Percentiles rank a stretch among this genome's conserved stretches.
Conservation (phyloP, 768 basidiomycete species). For the Zangia roseola region DNA sequence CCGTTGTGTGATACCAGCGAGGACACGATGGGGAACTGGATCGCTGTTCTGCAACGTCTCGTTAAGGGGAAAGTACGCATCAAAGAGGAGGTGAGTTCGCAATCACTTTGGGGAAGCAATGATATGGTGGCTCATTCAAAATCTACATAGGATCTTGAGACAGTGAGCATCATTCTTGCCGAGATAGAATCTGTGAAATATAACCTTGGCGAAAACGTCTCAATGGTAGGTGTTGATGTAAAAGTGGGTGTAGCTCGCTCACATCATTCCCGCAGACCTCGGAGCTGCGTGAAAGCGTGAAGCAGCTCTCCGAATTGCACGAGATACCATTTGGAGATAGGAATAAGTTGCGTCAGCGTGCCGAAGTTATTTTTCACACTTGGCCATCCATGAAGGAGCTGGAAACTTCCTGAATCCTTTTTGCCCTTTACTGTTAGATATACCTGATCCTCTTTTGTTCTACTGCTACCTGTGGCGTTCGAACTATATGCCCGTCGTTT, state of each 20-base stretch:
- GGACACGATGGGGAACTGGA: conserved; percentile 19
- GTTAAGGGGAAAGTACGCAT: conserved; percentile 28
- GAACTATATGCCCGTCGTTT: neutral
- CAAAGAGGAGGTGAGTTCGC: conserved; percentile 19
- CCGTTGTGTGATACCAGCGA: neutral
- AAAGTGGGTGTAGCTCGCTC: neutral
- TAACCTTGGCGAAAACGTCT: conserved; percentile 1
- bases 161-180: conserved; percentile 27
- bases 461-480: neutral
- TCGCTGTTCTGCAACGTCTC: conserved; percentile 28
- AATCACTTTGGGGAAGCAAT: neutral
- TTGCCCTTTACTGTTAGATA: neutral
- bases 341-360: conserved; percentile 26
- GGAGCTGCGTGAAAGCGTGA: conserved; percentile 19
- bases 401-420: neutral
- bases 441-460: conserved; percentile 3
- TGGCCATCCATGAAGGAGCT: conserved; percentile 12
- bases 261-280: conserved; percentile 10
- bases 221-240: conserved; percentile 16
- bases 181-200: conserved; percentile 30
- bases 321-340: conserved; percentile 33
- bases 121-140: neutral
- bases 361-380: conserved; percentile 10
- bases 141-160: conserved; percentile 24
- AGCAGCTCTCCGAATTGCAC: conserved; percentile 24